Conservation (phyloP, 2,329 filamentous ascomycete species). For the Neopestalotiopsis sp. region DNA sequence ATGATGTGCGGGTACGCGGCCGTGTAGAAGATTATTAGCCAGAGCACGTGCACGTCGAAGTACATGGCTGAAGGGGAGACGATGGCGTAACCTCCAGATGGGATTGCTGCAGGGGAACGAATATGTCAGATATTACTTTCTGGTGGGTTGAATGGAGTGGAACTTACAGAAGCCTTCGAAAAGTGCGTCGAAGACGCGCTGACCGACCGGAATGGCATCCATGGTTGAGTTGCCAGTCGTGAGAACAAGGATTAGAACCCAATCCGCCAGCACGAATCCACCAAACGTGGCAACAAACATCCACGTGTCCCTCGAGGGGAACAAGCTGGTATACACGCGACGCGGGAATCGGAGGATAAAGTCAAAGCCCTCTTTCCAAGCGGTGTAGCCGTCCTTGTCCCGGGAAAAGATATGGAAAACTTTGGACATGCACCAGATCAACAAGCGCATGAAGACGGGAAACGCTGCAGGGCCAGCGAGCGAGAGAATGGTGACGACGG, state of each 20-base stretch:
- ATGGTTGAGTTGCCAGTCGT: conserved; percentile 67
- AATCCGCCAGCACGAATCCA: conserved; percentile 66
- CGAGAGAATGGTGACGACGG: conserved; percentile 62
- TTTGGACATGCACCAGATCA: conserved; percentile 55
- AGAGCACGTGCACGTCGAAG: conserved; percentile 54
- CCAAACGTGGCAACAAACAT: conserved; percentile 68
- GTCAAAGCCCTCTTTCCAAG: conserved; percentile 55
- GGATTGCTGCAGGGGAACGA: conserved; percentile 51
- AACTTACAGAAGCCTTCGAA: conserved; percentile 54
- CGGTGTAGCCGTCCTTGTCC: conserved; percentile 39
- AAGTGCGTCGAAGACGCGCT: conserved; percentile 66
- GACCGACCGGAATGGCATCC: conserved; percentile 54
- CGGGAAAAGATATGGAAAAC: conserved; percentile 43
- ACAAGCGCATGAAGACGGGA: conserved; percentile 66
- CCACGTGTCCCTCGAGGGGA: conserved; percentile 68
- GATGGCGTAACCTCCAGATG: conserved; percentile 71
- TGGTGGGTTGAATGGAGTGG: background rate
- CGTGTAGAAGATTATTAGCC: conserved; percentile 57
- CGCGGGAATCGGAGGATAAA: conserved; percentile 63
- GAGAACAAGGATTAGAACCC: conserved; percentile 69
- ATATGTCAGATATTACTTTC: background rate
- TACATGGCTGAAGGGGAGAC: conserved; percentile 61
- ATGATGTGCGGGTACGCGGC: conserved; percentile 56
- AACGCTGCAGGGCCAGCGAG: conserved; percentile 72
- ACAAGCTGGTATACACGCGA: conserved; percentile 67